Evolutionary conservation across 192 early-diverging fungal genomes (phyloP), one percentile per base, ranked within the genome.

Genomic region (Umbelopsis sp.): DNA sequence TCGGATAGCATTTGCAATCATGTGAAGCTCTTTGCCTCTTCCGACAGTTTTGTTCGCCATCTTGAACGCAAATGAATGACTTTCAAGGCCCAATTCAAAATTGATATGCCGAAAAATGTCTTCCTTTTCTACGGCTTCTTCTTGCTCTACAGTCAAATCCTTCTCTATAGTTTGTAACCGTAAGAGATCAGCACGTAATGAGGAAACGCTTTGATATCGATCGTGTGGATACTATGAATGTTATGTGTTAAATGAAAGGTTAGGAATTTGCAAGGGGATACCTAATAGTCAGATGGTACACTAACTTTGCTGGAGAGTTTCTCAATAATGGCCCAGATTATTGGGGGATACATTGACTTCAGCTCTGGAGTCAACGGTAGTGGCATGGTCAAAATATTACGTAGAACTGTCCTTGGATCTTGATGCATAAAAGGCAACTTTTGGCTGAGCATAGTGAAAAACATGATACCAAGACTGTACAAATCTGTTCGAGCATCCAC

Each of bases 401-500:
- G 76, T 30, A 78, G 33, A 45, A 74, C 66, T 51, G 73, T 72
- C 71, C 73, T 78, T 11, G 76, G 71, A 8, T 50, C 68, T n/a
- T 49, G 67, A 41, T 78, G 20, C 6, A 51, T 27, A 30, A 74
- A 78, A 33, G 76, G 76, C 22, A 78, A 25, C 10, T 35, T 35
- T 20, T 65, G 68, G 20, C 72, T 71, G 20, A 78, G 49, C 13
- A 70, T 20, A 58, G 70, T 64, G 41, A 67, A 78, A 44, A 78
- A 74, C 12, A 67, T 69, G 44, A 78, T 78, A 25, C 76, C 76
- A 25, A 78, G 23, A 30, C 72, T 74, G 47, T 78, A 78, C 2
- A 78, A 69, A 58, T 78, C 76, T n/a, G 76, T 78, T 2, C 76
- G 49, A 65, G 73, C 68, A 55, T 78, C 76, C 13, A 72, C 72